Conservation (phyloP, 108 stramenopile species). For the Chaetoceros tenuissimus region DNA sequence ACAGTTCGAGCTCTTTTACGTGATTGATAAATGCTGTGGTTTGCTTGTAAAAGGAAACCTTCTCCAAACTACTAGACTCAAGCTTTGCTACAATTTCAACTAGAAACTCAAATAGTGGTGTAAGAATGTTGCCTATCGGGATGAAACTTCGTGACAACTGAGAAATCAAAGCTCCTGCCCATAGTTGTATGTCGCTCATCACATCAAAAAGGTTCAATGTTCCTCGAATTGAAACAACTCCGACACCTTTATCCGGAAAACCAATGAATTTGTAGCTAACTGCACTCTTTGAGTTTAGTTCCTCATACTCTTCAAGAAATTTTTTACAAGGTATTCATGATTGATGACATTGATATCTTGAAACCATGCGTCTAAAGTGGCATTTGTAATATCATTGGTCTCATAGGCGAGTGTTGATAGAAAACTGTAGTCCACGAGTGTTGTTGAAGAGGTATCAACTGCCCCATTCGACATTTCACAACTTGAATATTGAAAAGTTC, state of each 20-base stretch:
- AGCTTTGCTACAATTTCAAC: conserved; percentile 20
- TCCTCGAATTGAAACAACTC: conserved; percentile 61
- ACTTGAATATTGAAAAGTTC: conserved; percentile 6
- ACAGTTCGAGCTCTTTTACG: conserved; percentile 6
- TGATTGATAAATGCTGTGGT: conserved; percentile 27
- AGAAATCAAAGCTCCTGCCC: conserved; percentile 49
- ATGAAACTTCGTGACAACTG: conserved; percentile 46
- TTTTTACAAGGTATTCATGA: conserved; percentile 32
- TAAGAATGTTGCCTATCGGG: conserved; percentile 56
- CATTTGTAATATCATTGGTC: conserved; percentile 10
- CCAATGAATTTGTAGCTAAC: conserved; percentile 54
- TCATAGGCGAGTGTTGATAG: conserved; percentile 32
- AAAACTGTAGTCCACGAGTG: conserved; percentile 48
- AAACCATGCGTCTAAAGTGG: conserved; percentile 48
- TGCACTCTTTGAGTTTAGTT: conserved; percentile 9
- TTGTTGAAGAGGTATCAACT: conserved; percentile 6
- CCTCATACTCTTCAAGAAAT: conserved; percentile 23
- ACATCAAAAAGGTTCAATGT: conserved; percentile 56
- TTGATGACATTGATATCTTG: conserved; percentile 31
- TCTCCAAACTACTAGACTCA: conserved; percentile 21
- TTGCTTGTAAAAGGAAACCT: conserved; percentile 35
- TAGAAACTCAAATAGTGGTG: conserved; percentile 45
- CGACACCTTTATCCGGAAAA: conserved; percentile 25
- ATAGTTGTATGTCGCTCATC: conserved; percentile 62
- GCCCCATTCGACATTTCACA: conserved; percentile 1